These are phyloP conservation scores for Trypanosoma grayi DNA, from an alignment of 208 protist genomes.

Conservation along the genomic window DNA sequence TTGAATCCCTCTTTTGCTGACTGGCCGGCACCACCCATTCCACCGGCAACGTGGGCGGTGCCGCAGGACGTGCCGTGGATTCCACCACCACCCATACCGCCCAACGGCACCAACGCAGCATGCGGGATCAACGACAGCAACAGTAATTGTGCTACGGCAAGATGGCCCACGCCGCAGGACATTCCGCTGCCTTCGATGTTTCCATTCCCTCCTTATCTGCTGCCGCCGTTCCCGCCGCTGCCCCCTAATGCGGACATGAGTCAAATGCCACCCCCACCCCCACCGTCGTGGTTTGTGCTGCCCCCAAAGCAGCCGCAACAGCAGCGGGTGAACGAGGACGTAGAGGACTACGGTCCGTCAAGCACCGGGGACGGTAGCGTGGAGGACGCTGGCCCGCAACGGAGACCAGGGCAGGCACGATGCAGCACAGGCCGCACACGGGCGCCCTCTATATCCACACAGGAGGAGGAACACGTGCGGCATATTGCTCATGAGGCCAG, in stretches of 20 bases:
- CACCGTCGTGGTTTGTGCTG: constrained; percentile 15
- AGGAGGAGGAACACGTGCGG: neutral
- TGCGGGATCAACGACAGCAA: neutral
- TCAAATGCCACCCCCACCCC: constrained; percentile 7
- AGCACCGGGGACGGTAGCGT: neutral
- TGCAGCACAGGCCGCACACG: neutral
- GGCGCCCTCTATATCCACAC: constrained; percentile 3
- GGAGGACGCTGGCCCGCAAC: neutral
- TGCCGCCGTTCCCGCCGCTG: constrained; percentile 20
- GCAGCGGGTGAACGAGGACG: neutral
- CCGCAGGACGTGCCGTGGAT: constrained; percentile 24
- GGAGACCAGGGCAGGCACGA: neutral
- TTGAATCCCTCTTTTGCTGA: neutral
- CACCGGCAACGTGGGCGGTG: neutral
- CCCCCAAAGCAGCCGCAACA: neutral
- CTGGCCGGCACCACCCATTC: constrained; percentile 2
- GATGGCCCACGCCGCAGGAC: constrained; percentile 60
- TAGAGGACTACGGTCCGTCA: neutral
- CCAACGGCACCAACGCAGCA: neutral
- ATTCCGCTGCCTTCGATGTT: constrained; percentile 63
- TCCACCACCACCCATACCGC: constrained; percentile 21
- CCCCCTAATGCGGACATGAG: neutral
- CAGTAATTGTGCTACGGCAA: neutral
- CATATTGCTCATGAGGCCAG: constrained; percentile 2
- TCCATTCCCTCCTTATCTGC: constrained; percentile 42